These are phyloP conservation scores for Solanum tarapatanum DNA, from an alignment of 257 asterid species.

Conservation along the genomic window DNA sequence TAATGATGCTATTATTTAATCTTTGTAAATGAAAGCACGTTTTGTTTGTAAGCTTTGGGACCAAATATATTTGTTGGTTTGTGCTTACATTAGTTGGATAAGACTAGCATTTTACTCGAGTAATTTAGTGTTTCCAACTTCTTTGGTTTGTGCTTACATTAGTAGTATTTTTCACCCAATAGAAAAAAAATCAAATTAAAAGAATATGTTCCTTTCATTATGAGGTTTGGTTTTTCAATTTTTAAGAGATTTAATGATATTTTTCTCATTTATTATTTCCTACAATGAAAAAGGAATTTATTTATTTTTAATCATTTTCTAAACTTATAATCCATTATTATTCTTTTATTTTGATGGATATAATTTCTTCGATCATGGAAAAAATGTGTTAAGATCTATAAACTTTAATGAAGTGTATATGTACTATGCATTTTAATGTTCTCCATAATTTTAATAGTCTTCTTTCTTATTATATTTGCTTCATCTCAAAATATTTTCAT, in stretches of 20 bases:
- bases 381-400: background rate
- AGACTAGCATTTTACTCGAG: background rate
- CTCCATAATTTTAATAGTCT: no score
- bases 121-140: background rate
- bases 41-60: background rate
- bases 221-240: background rate
- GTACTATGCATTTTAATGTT: no score
- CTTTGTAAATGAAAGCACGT: background rate
- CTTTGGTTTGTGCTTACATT: background rate
- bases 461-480: background rate
- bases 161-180: background rate
- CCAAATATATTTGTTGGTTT: background rate
- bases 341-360: background rate
- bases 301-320: no score
- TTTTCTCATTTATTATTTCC: background rate
- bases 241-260: background rate
- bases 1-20: background rate
- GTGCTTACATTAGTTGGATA: background rate
- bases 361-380: background rate
- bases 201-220: background rate
- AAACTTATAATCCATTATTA: no score
- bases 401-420: background rate
- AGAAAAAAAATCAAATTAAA: background rate
- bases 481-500: background rate
- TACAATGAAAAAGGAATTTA: no score